Conservation (phyloP, 2,329 filamentous ascomycete genomes). For the Coccinonectria pachysandricola region DNA sequence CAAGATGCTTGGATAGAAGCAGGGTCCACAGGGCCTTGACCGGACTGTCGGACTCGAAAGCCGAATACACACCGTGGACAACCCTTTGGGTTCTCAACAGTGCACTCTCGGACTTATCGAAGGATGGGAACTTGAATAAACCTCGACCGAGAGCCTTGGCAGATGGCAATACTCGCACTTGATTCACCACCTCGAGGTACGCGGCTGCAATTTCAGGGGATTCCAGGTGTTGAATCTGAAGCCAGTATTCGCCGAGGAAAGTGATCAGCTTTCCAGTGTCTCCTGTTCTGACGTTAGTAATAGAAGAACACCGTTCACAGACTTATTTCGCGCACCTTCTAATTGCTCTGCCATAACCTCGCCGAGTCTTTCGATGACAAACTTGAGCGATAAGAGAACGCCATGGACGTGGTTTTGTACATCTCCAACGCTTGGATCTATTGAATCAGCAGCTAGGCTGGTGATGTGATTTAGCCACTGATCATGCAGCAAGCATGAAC, state of each 20-base stretch:
- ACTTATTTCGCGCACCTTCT: slow-evolving; percentile 35
- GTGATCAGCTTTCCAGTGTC: slow-evolving; percentile 20
- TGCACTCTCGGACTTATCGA: slow-evolving; percentile 20
- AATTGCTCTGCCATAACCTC: slow-evolving; percentile 35
- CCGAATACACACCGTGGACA: slow-evolving; percentile 27
- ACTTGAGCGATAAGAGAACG: slow-evolving; percentile 43
- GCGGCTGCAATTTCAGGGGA: slow-evolving; percentile 35
- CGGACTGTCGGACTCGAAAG: slow-evolving; percentile 13
- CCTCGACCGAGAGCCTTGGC: slow-evolving; percentile 10
- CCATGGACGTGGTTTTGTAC: slow-evolving; percentile 49
- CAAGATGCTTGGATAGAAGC: slow-evolving; percentile 20
- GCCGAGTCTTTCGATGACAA: slow-evolving; percentile 42
- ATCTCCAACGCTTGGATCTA: slow-evolving; percentile 13
- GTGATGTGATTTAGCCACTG: slow-evolving; percentile 36
- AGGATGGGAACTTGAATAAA: slow-evolving; percentile 10
- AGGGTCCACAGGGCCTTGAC: slow-evolving; percentile 16
- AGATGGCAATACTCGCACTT: slow-evolving; percentile 25
- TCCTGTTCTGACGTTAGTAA: slow-evolving; percentile 16
- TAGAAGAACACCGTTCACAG: too few relatives aligned
- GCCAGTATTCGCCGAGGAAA: slow-evolving; percentile 19
- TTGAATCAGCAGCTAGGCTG: slow-evolving; percentile 24
- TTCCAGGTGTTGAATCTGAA: slow-evolving; percentile 13
- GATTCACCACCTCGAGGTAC: slow-evolving; percentile 36
- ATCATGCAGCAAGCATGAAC: slow-evolving; percentile 46
- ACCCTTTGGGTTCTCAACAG: slow-evolving; percentile 30